These are phyloP conservation scores for Cylindrotheca closterium DNA, from an alignment of 108 stramenopile genomes.

Conservation along the genomic window DNA sequence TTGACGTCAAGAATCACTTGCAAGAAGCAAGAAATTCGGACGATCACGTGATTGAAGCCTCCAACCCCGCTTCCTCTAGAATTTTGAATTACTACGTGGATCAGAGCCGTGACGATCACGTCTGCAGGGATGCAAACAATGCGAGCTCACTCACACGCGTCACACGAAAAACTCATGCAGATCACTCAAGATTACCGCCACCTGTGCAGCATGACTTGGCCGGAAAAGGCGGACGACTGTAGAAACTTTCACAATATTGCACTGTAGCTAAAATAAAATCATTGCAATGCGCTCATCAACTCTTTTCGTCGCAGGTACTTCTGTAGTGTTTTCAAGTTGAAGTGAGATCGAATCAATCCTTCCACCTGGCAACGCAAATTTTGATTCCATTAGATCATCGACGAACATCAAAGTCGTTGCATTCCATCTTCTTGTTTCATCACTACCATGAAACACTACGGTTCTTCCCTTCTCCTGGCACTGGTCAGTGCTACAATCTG, in stretches of 20 bases:
- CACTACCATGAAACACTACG: background rate
- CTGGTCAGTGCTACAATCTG: background rate
- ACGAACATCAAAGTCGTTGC: too few species aligned
- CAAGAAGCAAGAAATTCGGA: conserved; percentile 57
- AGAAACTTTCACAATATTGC: conserved; percentile 3
- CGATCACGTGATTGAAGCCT: conserved; percentile 48
- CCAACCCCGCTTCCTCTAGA: conserved; percentile 76
- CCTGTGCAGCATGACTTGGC: conserved; percentile 28
- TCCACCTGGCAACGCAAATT: too few species aligned
- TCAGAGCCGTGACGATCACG: conserved; percentile 36
- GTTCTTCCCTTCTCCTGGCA: background rate
- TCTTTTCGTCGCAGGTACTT: background rate
- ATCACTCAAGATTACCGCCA: conserved; percentile 29
- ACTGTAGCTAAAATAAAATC: too few species aligned
- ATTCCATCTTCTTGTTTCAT: too few species aligned
- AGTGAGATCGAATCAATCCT: too few species aligned
- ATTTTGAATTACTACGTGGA: conserved; percentile 86
- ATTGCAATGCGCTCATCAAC: background rate
- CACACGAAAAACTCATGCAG: conserved; percentile 59
- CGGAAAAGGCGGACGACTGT: conserved; percentile 28
- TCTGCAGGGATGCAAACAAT: conserved; percentile 9
- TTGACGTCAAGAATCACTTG: conserved; percentile 76
- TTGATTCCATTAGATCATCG: too few species aligned
- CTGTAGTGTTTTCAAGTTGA: too few species aligned
- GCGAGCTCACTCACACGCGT: conserved; percentile 54